Percentiles rank a stretch among this genome's conserved stretches.
phyloP scores from a whole-genome alignment of 345 rosid genomes.

The Gossypium raimondii region DNA sequence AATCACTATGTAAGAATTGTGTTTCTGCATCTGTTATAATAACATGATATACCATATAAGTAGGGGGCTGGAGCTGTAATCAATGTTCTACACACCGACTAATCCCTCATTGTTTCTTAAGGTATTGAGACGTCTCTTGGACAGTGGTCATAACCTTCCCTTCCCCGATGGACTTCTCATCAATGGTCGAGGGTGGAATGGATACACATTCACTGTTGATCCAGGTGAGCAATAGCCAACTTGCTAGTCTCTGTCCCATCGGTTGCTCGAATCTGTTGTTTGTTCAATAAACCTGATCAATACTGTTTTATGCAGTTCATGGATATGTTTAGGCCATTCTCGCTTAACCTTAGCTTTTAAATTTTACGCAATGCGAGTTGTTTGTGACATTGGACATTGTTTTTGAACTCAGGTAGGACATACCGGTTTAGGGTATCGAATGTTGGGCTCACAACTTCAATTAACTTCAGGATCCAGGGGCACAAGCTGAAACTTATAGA shows the following conservation, averaged over 20 bases:
- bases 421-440: conserved; percentile 87
- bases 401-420: conserved; percentile 50
- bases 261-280: not conserved
- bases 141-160: conserved; percentile 59
- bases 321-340: not conserved
- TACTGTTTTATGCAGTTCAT: not conserved
- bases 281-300: not conserved
- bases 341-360: not conserved
- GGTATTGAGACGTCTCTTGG: conserved; percentile 53
- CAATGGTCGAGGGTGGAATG: conserved; percentile 85
- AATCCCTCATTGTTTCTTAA: conserved; percentile 9
- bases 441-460: conserved; percentile 62
- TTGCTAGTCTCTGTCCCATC: not conserved
- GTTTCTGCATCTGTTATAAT: not conserved
- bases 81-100: not conserved
- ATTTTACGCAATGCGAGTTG: not conserved
- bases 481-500: conserved; percentile 80
- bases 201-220: conserved; percentile 69
- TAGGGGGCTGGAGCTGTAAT: not conserved
- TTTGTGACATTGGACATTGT: not conserved
- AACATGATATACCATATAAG: not conserved
- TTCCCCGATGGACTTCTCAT: conserved; percentile 79
- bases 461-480: conserved; percentile 85
- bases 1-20: conserved; percentile 57
- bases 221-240: conserved; percentile 38